These are phyloP conservation scores for Macrolepiota fuliginosa DNA, from an alignment of 768 basidiomycete genomes.

Conservation along the genomic window DNA sequence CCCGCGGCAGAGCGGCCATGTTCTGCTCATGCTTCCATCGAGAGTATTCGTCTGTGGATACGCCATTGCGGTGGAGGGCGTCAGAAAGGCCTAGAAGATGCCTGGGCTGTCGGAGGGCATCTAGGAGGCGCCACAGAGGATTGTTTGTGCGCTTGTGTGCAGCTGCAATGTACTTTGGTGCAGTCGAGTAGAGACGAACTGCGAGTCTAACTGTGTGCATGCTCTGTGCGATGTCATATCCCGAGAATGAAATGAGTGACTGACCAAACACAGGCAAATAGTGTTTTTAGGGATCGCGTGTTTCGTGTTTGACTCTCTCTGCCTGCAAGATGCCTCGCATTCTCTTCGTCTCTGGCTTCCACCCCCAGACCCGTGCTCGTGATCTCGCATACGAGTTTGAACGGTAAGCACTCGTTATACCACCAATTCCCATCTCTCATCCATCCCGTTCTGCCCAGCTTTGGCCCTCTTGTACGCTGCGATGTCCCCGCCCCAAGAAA, in stretches of 20 bases:
- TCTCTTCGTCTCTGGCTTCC: conserved; percentile 84
- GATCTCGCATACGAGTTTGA: conserved; percentile 89
- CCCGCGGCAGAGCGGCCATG: not conserved
- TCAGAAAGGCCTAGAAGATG: conserved; percentile 22
- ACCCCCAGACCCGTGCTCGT: conserved; percentile 76
- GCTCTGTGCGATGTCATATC: conserved; percentile 19
- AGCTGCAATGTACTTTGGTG: conserved; percentile 30
- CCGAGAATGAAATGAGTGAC: not conserved
- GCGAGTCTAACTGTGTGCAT: conserved; percentile 13
- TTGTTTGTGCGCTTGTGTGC: conserved; percentile 32
- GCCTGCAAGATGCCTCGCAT: conserved; percentile 66
- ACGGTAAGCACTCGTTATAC: conserved; percentile 45
- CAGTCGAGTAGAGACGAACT: conserved; percentile 14
- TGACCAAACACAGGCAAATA: conserved; percentile 19
- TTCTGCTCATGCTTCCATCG: conserved; percentile 29
- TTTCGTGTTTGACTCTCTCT: conserved; percentile 7
- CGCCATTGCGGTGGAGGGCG: conserved; percentile 28
- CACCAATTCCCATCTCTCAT: not conserved
- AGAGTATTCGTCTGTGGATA: conserved; percentile 35
- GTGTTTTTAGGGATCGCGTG: conserved; percentile 9
- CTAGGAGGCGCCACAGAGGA: conserved; percentile 42
- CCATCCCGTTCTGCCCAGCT: conserved; percentile 42
- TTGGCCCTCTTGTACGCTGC: conserved; percentile 81
- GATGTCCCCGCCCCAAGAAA: conserved; percentile 88
- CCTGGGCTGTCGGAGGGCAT: conserved; percentile 27